Evolutionary conservation across 768 basidiomycete genomes (phyloP).

Genomic region (Leccinum truebloodii): DNA sequence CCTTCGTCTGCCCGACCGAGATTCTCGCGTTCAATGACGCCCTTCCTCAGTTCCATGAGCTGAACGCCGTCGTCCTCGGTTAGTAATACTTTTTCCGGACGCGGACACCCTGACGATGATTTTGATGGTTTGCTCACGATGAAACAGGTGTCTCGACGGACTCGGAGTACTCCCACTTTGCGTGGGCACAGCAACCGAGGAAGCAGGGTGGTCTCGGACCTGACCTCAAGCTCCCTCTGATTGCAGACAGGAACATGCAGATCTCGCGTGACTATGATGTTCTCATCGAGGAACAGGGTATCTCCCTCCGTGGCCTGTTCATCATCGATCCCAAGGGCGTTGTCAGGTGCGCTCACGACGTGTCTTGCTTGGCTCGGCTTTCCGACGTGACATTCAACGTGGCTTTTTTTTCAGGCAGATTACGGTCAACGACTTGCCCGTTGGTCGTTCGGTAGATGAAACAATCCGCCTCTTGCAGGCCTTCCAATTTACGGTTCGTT

Average conservation of each 20-base stretch:
- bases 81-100: slow-evolving; percentile 14
- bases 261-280: slow-evolving; percentile 88
- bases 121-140: neutral
- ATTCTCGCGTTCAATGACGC: slow-evolving; percentile 95
- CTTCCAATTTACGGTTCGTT: slow-evolving; percentile 83
- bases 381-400: neutral
- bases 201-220: slow-evolving; percentile 90
- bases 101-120: neutral
- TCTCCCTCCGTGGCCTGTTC: slow-evolving; percentile 85
- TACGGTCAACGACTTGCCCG: slow-evolving; percentile 89
- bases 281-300: slow-evolving; percentile 83
- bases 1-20: slow-evolving; percentile 93
- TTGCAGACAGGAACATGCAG: slow-evolving; percentile 77
- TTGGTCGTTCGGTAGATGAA: slow-evolving; percentile 95
- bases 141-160: slow-evolving; percentile 77
- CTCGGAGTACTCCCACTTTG: slow-evolving; percentile 84
- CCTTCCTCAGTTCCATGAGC: slow-evolving; percentile 67
- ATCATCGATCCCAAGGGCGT: slow-evolving; percentile 84
- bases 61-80: slow-evolving; percentile 81
- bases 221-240: slow-evolving; percentile 78
- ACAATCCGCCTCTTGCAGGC: slow-evolving; percentile 89
- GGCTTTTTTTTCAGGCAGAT: slow-evolving; percentile 54
- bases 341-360: slow-evolving; percentile 48
- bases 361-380: neutral
- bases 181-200: slow-evolving; percentile 82